Conservation (phyloP, 768 basidiomycete genomes). For the Auricularia sp. region DNA sequence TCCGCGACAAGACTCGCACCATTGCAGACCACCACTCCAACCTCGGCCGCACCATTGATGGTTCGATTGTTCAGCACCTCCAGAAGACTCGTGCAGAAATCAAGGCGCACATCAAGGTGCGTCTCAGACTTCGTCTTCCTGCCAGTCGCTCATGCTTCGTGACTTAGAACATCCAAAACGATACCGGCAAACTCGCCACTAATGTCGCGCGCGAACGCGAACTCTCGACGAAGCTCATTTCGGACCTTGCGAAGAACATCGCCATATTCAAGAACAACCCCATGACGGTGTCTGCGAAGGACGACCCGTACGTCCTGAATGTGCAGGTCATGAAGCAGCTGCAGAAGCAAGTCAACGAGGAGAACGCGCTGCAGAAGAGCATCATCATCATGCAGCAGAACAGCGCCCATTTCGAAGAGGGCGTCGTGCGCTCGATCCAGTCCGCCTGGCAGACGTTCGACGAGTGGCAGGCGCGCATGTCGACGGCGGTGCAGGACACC, state of each 20-base stretch:
- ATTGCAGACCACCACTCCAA: constrained; percentile 97
- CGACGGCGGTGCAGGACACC: constrained; percentile 58
- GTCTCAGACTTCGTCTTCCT: constrained; percentile 8
- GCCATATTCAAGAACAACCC: constrained; percentile 95
- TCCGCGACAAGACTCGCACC: constrained; percentile 85
- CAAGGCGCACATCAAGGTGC: constrained; percentile 92
- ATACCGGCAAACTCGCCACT: constrained; percentile 86
- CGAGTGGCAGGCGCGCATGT: constrained; percentile 85
- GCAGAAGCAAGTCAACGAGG: constrained; percentile 88
- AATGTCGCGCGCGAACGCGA: constrained; percentile 91
- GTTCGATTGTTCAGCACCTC: constrained; percentile 94
- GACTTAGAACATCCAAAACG: constrained; percentile 82
- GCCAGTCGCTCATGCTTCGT: background rate
- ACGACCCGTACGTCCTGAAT: constrained; percentile 76
- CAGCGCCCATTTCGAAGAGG: constrained; percentile 92
- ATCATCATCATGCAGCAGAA: constrained; percentile 98
- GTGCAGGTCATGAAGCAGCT: constrained; percentile 68
- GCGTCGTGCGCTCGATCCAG: constrained; percentile 89
- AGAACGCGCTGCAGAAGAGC: constrained; percentile 94
- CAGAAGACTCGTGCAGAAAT: constrained; percentile 92
- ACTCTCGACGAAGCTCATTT: constrained; percentile 70
- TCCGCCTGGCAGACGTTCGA: constrained; percentile 97
- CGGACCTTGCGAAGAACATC: constrained; percentile 78
- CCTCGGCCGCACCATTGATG: constrained; percentile 90
- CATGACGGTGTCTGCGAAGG: constrained; percentile 66